These are phyloP conservation scores for Leishmania major DNA, from an alignment of 208 protist genomes.

Conservation along the genomic window DNA sequence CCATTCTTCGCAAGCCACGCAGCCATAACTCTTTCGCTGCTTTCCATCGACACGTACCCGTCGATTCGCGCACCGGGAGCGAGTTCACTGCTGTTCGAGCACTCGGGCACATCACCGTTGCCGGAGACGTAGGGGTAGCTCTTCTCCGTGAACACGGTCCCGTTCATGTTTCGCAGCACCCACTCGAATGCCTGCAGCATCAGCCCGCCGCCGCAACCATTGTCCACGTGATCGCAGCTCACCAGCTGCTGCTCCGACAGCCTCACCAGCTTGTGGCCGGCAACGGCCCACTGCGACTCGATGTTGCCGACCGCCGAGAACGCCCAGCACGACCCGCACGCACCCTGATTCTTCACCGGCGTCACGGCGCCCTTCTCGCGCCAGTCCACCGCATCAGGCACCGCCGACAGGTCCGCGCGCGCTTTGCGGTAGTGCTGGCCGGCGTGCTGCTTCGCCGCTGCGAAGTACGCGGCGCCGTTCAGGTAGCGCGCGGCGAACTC, in stretches of 20 bases:
- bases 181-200: constrained; percentile 85
- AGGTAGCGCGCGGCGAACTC: constrained; percentile 55
- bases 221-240: constrained; percentile 84
- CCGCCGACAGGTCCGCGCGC: constrained; percentile 6
- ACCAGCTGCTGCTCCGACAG: constrained; percentile 96
- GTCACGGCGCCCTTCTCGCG: constrained; percentile 85
- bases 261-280: constrained; percentile 52
- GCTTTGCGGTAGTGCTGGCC: constrained; percentile 7
- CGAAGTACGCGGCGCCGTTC: constrained; percentile 43
- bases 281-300: constrained; percentile 62
- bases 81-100: constrained; percentile 8
- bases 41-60: constrained; percentile 51
- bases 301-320: constrained; percentile 89
- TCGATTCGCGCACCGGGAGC: constrained; percentile 59
- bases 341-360: constrained; percentile 93
- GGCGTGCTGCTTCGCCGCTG: constrained; percentile 17
- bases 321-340: constrained; percentile 96
- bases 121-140: constrained; percentile 54
- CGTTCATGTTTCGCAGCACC: constrained; percentile 61
- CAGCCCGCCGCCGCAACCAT: constrained; percentile 87
- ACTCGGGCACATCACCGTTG: background rate
- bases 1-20: constrained; percentile 66
- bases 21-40: constrained; percentile 66
- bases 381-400: constrained; percentile 87
- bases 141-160: constrained; percentile 66